These are phyloP conservation scores for Aspergillus spinulosporus DNA, from an alignment of 2,329 filamentous ascomycete species.

Conservation along the genomic window DNA sequence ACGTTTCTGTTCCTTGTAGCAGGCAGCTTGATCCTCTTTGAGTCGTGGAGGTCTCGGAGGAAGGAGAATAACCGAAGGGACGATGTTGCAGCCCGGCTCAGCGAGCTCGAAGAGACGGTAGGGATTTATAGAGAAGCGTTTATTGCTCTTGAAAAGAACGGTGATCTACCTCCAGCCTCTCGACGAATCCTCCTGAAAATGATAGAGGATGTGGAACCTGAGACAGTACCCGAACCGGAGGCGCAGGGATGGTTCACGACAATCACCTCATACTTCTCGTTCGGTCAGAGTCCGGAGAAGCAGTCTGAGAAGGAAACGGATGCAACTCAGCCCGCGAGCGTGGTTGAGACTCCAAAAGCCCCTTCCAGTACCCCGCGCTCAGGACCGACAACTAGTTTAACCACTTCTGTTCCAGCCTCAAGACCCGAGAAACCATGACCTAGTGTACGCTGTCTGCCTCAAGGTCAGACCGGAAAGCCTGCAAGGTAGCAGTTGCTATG, in stretches of 20 bases:
- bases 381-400: background rate
- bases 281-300: slow-evolving; percentile 22
- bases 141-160: slow-evolving; percentile 46
- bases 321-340: slow-evolving; percentile 8
- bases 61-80: slow-evolving; percentile 63
- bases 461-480: no score
- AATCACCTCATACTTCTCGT: slow-evolving; percentile 36
- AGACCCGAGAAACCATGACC: slow-evolving; percentile 11
- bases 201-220: slow-evolving; percentile 39
- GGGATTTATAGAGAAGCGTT: slow-evolving; percentile 42
- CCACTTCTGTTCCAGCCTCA: background rate
- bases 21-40: slow-evolving; percentile 62
- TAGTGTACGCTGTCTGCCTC: background rate
- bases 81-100: slow-evolving; percentile 60
- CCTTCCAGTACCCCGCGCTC: background rate
- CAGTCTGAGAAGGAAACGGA: slow-evolving; percentile 15
- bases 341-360: background rate
- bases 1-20: slow-evolving; percentile 66
- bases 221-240: slow-evolving; percentile 30
- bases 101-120: slow-evolving; percentile 56
- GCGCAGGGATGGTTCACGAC: slow-evolving; percentile 36
- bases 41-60: slow-evolving; percentile 60
- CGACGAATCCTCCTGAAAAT: slow-evolving; percentile 42
- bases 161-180: slow-evolving; percentile 29
- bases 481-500: no score